Conservation (phyloP, 2,329 filamentous ascomycete species). For the Hypoxylon sp. region DNA sequence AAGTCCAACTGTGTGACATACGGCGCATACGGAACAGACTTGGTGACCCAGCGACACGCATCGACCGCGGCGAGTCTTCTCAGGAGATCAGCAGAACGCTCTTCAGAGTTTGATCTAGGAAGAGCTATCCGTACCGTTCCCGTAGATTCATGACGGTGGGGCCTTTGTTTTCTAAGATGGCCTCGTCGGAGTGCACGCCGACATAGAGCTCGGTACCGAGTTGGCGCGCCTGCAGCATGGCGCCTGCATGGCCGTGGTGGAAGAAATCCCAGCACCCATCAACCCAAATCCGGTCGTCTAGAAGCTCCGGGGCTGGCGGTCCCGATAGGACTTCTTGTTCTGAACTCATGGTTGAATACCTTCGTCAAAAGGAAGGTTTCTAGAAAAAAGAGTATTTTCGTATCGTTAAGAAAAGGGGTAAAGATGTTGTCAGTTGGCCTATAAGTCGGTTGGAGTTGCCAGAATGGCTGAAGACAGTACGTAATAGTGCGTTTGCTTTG, state of each 20-base stretch:
- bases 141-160: constrained; percentile 95
- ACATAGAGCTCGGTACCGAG: constrained; percentile 90
- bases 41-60: constrained; percentile 94
- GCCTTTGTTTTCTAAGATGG: constrained; percentile 96
- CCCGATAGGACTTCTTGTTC: constrained; percentile 48
- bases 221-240: constrained; percentile 94
- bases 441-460: constrained; percentile 12
- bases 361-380: background rate
- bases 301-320: constrained; percentile 64
- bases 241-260: constrained; percentile 97
- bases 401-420: constrained; percentile 5
- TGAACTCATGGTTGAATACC: constrained; percentile 39
- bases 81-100: constrained; percentile 47
- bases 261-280: constrained; percentile 99
- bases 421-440: background rate
- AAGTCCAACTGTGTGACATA: constrained; percentile 95
- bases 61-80: constrained; percentile 86
- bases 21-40: constrained; percentile 84
- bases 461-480: background rate
- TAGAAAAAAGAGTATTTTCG: background rate
- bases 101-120: constrained; percentile 39
- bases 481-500: background rate
- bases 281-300: constrained; percentile 89
- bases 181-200: constrained; percentile 94
- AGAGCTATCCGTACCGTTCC: constrained; percentile 72